phyloP scores from a whole-genome alignment of 1,284 basidiomycete genomes.

The Boletus smithii region DNA sequence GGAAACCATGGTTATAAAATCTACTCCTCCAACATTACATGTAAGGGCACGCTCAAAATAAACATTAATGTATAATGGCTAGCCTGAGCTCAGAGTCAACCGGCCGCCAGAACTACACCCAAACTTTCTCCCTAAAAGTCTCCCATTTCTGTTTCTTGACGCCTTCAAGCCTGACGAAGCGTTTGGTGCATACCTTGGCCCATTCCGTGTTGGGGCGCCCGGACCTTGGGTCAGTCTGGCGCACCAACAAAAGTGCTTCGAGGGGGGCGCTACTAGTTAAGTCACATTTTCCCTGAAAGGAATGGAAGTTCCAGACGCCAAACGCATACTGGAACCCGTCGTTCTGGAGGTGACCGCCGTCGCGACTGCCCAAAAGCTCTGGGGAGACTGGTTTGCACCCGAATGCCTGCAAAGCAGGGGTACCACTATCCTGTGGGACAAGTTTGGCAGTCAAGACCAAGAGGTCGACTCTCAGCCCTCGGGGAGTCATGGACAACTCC shows the following conservation, averaged over 20 bases:
- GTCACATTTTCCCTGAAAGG: not conserved
- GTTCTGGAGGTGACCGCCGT: not conserved
- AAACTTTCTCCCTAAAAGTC: not conserved
- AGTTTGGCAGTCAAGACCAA: not conserved
- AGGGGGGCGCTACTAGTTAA: not conserved
- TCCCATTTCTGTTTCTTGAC: not conserved
- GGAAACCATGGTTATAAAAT: too few species aligned
- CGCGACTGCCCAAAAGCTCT: not conserved
- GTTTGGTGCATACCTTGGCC: not conserved
- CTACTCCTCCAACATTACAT: too few species aligned
- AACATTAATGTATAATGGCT: too few species aligned
- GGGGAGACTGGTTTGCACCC: not conserved
- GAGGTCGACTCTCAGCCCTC: not conserved
- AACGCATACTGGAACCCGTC: not conserved
- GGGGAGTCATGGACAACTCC: not conserved
- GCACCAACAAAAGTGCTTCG: not conserved
- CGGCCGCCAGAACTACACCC: too few species aligned
- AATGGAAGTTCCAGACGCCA: slow-evolving; percentile 1
- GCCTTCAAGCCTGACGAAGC: not conserved
- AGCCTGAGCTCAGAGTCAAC: too few species aligned
- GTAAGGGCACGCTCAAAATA: too few species aligned
- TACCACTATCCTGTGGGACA: not conserved
- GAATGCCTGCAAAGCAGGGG: not conserved
- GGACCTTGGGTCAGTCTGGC: not conserved
- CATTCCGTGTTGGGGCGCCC: not conserved